Evolutionary conservation across 495 filamentous ascomycete species (phyloP), one percentile per base, ranked within the genome.

Genomic region (Glarea lozoyensis): DNA sequence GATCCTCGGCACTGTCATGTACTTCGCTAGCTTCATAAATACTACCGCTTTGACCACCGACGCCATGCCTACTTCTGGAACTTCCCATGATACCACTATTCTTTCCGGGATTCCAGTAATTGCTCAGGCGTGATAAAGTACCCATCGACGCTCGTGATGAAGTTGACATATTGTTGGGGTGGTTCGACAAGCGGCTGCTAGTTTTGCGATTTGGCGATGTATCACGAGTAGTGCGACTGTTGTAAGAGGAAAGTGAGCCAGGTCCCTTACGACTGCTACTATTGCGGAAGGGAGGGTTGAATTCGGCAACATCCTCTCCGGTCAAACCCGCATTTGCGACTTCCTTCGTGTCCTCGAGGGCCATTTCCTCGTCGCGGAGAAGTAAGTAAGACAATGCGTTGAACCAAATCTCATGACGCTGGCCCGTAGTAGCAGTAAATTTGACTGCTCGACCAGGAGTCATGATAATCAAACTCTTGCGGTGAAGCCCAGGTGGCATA

Each of bases 401-500:
- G 73, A 92, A 97, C 92, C 92, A 98, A 3, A 89, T 97, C 61
- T 97, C 92, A 50, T 98, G 92, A 40, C 92, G 73, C 55, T 94
- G 88, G 13, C 86, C 82, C 7, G 92, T 98, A 21, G 85, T 80
- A 40, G 93, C 93, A 15, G 92, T 98, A 54, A 97, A 90, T 54
- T 94, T 84, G 58, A 98, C 72, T 10, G 77, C 76, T 43, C 92
- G 78, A 27, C 88, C 86, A 21, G 90, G 90, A 12, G 92, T 93
- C 40, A 94, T 69, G 45, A 98, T 79, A 43, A 97, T 70, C 52
- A 98, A 66, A 62, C 86, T 93, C 73, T 94, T 90, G 51, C 84
- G 81, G 59, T 97, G 90, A 32, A 98, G 75, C 33, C 92, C 92
- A 1, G 90, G 90, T 2, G 93, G 92, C 69, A 86, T 86, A 19